A percentile compares a stretch with the other conserved stretches of the same genome.
Conservation (phyloP, 306 rosid genomes). For the Quercus berberidifolia region DNA sequence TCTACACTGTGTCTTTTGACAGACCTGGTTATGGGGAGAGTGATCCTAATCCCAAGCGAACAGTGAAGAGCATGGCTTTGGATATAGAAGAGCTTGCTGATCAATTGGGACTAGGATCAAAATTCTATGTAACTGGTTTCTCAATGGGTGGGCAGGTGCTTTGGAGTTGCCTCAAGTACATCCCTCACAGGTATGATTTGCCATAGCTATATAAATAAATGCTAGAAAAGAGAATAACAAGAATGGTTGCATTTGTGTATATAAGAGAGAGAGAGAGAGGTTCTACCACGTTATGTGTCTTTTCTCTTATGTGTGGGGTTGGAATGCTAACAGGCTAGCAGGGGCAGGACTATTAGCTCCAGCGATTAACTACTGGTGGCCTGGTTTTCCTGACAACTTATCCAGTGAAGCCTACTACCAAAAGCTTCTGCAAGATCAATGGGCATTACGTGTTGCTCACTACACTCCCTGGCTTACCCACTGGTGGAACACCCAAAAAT, state of each 20-base stretch:
- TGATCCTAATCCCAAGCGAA: constrained; percentile 80
- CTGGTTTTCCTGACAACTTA: constrained; percentile 67
- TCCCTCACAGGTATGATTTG: constrained; percentile 71
- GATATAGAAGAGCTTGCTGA: constrained; percentile 95
- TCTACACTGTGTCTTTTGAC: constrained; percentile 70
- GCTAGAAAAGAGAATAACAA: background rate
- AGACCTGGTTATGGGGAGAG: constrained; percentile 97
- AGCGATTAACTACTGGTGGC: constrained; percentile 79
- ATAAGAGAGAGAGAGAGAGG: background rate
- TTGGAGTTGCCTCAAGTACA: constrained; percentile 83
- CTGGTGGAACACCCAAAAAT: constrained; percentile 90
- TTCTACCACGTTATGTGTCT: background rate
- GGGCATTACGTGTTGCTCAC: constrained; percentile 74
- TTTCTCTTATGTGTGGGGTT: constrained; percentile 8
- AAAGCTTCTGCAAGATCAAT: constrained; percentile 49
- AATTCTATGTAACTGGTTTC: constrained; percentile 64
- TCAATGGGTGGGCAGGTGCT: constrained; percentile 83
- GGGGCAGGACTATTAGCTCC: constrained; percentile 76
- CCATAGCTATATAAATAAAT: background rate
- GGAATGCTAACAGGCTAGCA: constrained; percentile 54
- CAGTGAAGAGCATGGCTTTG: constrained; percentile 60
- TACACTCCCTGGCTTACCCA: constrained; percentile 79
- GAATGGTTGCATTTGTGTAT: background rate
- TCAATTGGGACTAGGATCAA: constrained; percentile 63
- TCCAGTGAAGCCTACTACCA: constrained; percentile 43